phyloP scores from a whole-genome alignment of 1,284 basidiomycete genomes.

The Naganishia albida region DNA sequence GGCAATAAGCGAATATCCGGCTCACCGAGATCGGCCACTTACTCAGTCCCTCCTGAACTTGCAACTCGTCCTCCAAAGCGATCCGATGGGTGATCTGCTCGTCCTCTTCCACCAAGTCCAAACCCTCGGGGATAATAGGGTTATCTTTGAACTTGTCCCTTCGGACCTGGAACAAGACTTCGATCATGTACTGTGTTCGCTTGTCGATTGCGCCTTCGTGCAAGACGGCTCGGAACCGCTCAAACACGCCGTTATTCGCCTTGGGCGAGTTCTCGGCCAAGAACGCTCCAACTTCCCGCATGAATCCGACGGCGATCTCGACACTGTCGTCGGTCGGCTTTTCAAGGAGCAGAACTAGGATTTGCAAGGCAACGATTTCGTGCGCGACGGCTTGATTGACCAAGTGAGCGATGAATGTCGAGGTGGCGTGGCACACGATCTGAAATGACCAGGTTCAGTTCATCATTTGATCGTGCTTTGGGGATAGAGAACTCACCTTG shows the following conservation, averaged over 20 bases:
- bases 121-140: constrained; percentile 83
- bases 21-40: constrained; percentile 50
- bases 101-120: constrained; percentile 96
- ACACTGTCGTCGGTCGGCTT: constrained; percentile 96
- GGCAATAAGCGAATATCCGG: constrained; percentile 30
- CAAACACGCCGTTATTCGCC: constrained; percentile 88
- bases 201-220: constrained; percentile 95
- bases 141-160: constrained; percentile 99
- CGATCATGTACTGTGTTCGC: constrained; percentile 99
- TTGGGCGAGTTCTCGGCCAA: constrained; percentile 91
- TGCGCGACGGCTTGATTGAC: constrained; percentile 95
- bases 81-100: constrained; percentile 95
- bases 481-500: constrained; percentile 69
- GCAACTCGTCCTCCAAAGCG: constrained; percentile 85
- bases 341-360: constrained; percentile 89
- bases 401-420: constrained; percentile 94
- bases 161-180: constrained; percentile 95
- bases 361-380: constrained; percentile 91
- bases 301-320: constrained; percentile 96
- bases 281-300: constrained; percentile 95
- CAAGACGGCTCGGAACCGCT: constrained; percentile 92
- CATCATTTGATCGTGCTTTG: no score
- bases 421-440: constrained; percentile 90
- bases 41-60: constrained; percentile 93
- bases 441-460: no score